Base-by-base conservation (phyloP, 768 basidiomycete species). In the Piloderma croceum region DNA sequence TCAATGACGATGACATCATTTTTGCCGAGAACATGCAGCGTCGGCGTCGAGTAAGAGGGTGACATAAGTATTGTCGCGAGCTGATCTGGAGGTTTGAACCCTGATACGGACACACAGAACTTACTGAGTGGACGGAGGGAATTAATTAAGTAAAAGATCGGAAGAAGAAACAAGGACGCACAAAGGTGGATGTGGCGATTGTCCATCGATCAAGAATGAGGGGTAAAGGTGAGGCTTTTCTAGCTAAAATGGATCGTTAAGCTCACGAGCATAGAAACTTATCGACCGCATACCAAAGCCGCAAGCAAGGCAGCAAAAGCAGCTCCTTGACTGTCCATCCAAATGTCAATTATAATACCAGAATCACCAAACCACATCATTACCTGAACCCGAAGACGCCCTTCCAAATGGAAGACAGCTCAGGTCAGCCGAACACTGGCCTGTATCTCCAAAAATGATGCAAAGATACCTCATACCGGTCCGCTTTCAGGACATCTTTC, bases 301-400 rank as follows among this genome's bases (percentile, higher is more conserved):
- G 81, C 62, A 18, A 89, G 65, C 24, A 89, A 52, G 6, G 76
- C 81, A 23, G 85, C 89, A 61, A 89, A 70, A 4, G 76, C 77
- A 12, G 83, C 88, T 12, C 88, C 88, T 62, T 91, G 89, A 46
- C 84, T 85, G 46, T 36, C 32, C 7, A 47, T 33, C 32, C 37
- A 23, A 41, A 20, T 25, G 21, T 44, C 25, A 33, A 24, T 13
- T 33, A 10, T 24, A 38, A 21, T 12, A 25, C 19, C 19, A 20
- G 13, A 34, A 20, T 25, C 45, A 31, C 7, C 7, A 22, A n/a
- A n/a, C n/a, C n/a, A n/a, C n/a, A n/a, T n/a, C n/a, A n/a, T n/a
- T n/a, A n/a, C n/a, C n/a, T 89, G 56, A 89, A 90, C 5, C 87
- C 87, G 52, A 90, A 72, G 6, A 89, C 74, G 20, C 85, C 87